These are phyloP conservation scores for Colletotrichum magnum DNA, from an alignment of 2,329 filamentous ascomycete species.

Conservation along the genomic window DNA sequence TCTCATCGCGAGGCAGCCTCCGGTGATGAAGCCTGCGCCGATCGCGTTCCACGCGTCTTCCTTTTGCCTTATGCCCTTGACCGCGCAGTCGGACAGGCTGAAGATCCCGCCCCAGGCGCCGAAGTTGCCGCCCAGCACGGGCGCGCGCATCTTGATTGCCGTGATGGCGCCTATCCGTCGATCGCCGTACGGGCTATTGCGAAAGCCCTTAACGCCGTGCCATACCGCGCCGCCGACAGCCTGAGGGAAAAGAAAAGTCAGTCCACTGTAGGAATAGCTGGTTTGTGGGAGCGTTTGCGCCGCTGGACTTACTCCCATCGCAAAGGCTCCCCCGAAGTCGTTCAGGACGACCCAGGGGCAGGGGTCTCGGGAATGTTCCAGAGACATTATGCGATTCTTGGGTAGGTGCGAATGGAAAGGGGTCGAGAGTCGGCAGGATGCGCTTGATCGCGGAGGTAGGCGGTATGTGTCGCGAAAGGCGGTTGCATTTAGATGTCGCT, in stretches of 20 bases:
- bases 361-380: conserved; percentile 93
- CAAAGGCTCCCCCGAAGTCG: conserved; percentile 97
- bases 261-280: no score
- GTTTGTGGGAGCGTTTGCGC: neutral
- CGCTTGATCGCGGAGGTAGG: no score
- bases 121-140: conserved; percentile 97
- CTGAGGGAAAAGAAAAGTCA: no score
- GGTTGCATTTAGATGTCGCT: no score
- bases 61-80: conserved; percentile 95
- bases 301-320: conserved; percentile 82
- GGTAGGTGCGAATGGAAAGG: no score
- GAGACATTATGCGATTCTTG: neutral
- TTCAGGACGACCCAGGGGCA: conserved; percentile 97
- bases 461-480: no score
- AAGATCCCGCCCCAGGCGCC: conserved; percentile 90
- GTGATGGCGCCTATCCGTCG: conserved; percentile 95
- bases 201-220: conserved; percentile 96
- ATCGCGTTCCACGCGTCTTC: conserved; percentile 94
- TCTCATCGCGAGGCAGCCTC: conserved; percentile 90
- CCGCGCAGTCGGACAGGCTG: conserved; percentile 92
- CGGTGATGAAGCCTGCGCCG: conserved; percentile 96
- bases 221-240: conserved; percentile 79
- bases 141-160: conserved; percentile 96
- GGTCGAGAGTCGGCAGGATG: no score
- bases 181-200: conserved; percentile 92